Base-by-base conservation (phyloP, 495 filamentous ascomycete species). In the Lineolata rhizophorae region DNA sequence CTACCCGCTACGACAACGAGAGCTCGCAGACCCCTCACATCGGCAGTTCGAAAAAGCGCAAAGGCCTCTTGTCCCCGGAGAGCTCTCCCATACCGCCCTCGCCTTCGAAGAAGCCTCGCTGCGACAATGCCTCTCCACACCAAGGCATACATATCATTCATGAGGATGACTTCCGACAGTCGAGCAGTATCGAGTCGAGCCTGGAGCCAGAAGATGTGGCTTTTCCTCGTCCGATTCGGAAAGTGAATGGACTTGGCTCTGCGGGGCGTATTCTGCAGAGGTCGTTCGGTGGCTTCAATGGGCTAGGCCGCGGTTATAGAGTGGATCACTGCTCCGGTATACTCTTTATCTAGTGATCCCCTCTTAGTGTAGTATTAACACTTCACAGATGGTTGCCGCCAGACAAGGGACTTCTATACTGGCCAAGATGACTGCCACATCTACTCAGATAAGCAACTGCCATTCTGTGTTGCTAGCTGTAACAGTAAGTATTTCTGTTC, bases 391-490 rank as follows among this genome's bases (percentile, higher is more conserved):
- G 87, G 75, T 74, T 65, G 72, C 54, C 59, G 69, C 37, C 58
- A 82, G 35, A 81, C 76, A 1, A 64, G 72, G 5, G 50, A 68
- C 27, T 92, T 87, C 46, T 72, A 72, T 38, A 76, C 69, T 25
- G 57, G 51, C 27, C 63, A 76, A 1, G 55, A 65, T 20, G 76
- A 85, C 49, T 52, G 56, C 14, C 64, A 85, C 47, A 40, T 61
- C 9, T 61, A 65, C 2, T 51, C 56, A n/a, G 55, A 58, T 2
- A 50, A 60, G 21, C 60, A 67, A n/a, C 66, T 84, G 17, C 80
- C 82, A 0, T 87, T 91, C 46, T 87, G 77, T 46, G 66, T 65
- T 25, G 62, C 72, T 3, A 60, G 68, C 24, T 82, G 74, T 43
- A 73, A 87, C 35, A 82, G 71, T 81, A 56, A 62, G 74, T 62